A percentile compares a stretch with the other conserved stretches of the same genome.
Evolutionary conservation across 306 rosid genomes (phyloP).

Genomic region (Dicorynia guianensis): DNA sequence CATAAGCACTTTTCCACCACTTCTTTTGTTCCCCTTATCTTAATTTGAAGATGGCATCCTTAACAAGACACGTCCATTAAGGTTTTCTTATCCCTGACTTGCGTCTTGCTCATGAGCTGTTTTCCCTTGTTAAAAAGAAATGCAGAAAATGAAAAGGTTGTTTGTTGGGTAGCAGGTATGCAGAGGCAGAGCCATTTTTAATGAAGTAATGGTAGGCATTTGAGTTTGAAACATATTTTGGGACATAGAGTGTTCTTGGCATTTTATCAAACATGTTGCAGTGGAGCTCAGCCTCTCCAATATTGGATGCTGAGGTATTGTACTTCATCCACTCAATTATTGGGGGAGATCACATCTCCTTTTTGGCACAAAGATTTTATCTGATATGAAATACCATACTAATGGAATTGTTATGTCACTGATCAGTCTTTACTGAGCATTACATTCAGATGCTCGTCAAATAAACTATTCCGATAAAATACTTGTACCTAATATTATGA

Average conservation of each 20-base stretch:
- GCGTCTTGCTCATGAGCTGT: slow-evolving; percentile 24
- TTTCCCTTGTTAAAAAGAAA: neutral
- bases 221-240: neutral
- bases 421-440: neutral
- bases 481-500: too few species aligned
- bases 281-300: neutral
- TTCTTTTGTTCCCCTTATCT: slow-evolving; percentile 18
- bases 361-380: neutral
- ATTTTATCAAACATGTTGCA: neutral
- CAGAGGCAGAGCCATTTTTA: neutral
- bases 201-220: neutral
- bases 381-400: neutral
- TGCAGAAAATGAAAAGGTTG: neutral
- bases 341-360: slow-evolving; percentile 9
- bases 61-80: slow-evolving; percentile 21
- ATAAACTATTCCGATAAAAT: too few species aligned
- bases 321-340: neutral
- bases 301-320: slow-evolving; percentile 10
- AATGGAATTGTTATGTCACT: neutral
- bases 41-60: slow-evolving; percentile 31
- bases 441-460: neutral
- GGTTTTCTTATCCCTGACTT: slow-evolving; percentile 19
- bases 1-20: slow-evolving; percentile 14
- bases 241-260: neutral
- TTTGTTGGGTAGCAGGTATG: slow-evolving; percentile 33